Evolutionary conservation across 169 alveolate genomes (phyloP).

Genomic region (Plasmodium ovale): DNA sequence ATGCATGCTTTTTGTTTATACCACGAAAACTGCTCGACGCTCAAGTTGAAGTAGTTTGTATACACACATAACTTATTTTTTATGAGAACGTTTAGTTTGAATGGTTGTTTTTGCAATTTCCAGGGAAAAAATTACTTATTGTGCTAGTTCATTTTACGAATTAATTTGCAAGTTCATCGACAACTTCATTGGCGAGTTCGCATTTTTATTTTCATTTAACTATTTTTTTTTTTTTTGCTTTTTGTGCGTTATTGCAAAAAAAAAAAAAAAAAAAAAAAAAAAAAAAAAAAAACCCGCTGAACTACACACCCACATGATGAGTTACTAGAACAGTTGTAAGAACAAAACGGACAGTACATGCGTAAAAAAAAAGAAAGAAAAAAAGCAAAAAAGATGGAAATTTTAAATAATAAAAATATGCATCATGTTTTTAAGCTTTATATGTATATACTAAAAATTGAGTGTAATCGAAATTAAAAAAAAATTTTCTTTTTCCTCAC

Average conservation of each 20-base stretch:
- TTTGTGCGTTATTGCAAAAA: too few relatives aligned
- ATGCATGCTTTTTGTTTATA: too few relatives aligned
- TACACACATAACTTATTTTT: neutral
- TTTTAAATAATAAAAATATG: neutral
- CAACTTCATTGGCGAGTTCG: too few relatives aligned
- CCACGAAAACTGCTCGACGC: too few relatives aligned
- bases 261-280: conserved; percentile 11
- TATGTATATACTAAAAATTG: neutral
- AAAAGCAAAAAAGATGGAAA: neutral
- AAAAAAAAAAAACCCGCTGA: conserved; percentile 9
- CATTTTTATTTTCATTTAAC: neutral
- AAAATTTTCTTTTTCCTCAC: neutral
- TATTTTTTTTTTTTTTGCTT: neutral
- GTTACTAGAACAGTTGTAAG: conserved; percentile 16
- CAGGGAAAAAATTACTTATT: neutral
- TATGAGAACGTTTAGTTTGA: neutral
- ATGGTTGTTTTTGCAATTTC: neutral
- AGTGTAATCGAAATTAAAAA: neutral
- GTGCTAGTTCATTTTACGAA: too few relatives aligned
- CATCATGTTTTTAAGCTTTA: neutral
- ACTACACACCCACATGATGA: neutral
- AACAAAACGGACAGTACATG: conserved; percentile 10
- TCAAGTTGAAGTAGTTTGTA: too few relatives aligned
- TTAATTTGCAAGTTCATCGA: too few relatives aligned
- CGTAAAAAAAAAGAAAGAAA: neutral